Evolutionary conservation across 78 protist genomes (phyloP), one percentile per base, ranked within the genome.

Genomic region (Dictyostelium capitatum): DNA sequence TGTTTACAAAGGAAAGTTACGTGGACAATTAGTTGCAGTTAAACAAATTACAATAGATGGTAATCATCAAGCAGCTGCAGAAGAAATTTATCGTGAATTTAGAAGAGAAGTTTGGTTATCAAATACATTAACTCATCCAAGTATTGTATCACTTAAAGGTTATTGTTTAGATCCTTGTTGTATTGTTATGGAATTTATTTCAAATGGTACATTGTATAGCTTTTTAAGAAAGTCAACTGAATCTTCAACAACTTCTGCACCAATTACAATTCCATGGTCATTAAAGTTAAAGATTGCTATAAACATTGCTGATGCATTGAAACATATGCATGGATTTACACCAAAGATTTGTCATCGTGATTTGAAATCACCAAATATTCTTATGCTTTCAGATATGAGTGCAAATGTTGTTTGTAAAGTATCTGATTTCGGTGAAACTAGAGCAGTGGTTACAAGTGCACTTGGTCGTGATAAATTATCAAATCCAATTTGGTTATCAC

Each of bases 271-370:
- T 6, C 10, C 69, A 2, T 82, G 91, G 92, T n/a, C 53, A 12
- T 12, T 89, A 8, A 41, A 89, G 9, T 30, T 94, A 25, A 80
- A 82, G 69, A 82, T 94, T 23, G 89, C 95, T 0, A 47, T 46
- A 15, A 90, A 94, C 51, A 82, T 94, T 12, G 90, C 92, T 1
- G 79, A 80, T 51, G 96, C 91, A 9, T 80, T 94, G n/a, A 53
- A 78, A 67, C 89, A 80, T 50, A 80, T 92, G 30, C 96, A 92
- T 64, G 81, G 74, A 1, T 81, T 82, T 20, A 80, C 32, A 8
- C 96, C 96, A 56, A 84, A 84, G 85, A 80, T 92, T 64, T 81
- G 90, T 70, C 96, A 92, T 81, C 83, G 96, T 51, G 96, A 92
- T 59, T 75, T 92, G 15, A 92, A 92, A 54, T 77, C 89, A 7